Base-by-base conservation (phyloP, 306 rosid genomes). In the Comarum palustre region DNA sequence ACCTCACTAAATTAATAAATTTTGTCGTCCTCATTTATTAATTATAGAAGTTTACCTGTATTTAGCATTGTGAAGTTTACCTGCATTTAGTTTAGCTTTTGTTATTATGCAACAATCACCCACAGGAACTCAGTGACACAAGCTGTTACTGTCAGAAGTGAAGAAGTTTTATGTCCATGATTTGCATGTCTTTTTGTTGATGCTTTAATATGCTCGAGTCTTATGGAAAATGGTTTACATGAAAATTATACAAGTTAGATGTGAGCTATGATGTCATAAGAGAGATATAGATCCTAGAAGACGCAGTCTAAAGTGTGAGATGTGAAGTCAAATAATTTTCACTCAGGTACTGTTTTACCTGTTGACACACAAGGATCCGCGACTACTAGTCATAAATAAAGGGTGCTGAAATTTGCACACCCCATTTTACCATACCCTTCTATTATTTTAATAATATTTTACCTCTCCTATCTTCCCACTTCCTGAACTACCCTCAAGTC, bases 171-270 rank as follows among this genome's bases (percentile, higher is more conserved):
- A 31, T 11, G 15, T 61, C 25, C 42, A 14, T 42, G 71, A 16
- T 4, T 43, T 42, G 38, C 54, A 67, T 25, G 38, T 8, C 38
- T 15, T 15, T 25, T 36, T 7, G 17, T 25, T 45, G 57, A 10
- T 4, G 59, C 22, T 45, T 16, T 46, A 17, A 43, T 34, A 68
- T 46, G 58, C 45, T 11, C 31, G 5, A 31, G 73, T 54, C 60
- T 2, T 47, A 2, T 9, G 73, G 60, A 69, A 31, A 69, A 69
- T 20, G 20, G 24, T 69, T 69, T 34, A 50, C 57, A 17, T 69
- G 13, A 36, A 50, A n/a, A 13, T 50, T 46, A 24, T 64, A 45
- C 22, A 47, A 29, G 17, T 19, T 45, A 54, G 48, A 25, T 68
- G n/a, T 46, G 72, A 46, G 34, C 34, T 11, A 0, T 57, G 13